Percentiles rank a stretch among this genome's conserved stretches.
Conservation (phyloP, 2,329 filamentous ascomycete species). For the Didymella pinodella region DNA sequence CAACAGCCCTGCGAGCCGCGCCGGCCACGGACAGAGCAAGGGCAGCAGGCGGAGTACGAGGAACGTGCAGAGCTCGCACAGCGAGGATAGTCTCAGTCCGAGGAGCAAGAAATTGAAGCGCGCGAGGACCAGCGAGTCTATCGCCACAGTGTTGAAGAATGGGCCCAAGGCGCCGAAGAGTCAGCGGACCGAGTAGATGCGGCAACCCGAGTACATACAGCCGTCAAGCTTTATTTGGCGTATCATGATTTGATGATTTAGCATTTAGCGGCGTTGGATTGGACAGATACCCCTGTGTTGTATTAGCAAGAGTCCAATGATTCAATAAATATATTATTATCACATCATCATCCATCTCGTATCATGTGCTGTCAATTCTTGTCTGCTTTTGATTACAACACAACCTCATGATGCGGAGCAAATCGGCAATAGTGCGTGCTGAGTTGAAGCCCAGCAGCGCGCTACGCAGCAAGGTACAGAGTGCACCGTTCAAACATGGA, state of each 20-base stretch:
- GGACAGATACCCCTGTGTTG: not conserved
- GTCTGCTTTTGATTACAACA: too few relatives aligned
- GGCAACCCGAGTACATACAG: not conserved
- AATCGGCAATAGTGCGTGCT: too few relatives aligned
- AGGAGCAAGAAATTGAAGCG: slow-evolving; percentile 25
- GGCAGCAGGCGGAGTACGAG: not conserved
- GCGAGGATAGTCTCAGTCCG: slow-evolving; percentile 10
- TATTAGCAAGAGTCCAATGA: not conserved
- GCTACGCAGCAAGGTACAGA: too few relatives aligned
- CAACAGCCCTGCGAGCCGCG: slow-evolving; percentile 47
- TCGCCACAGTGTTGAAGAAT: slow-evolving; percentile 4
- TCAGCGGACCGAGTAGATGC: slow-evolving; percentile 9
- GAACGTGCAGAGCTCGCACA: slow-evolving; percentile 4
- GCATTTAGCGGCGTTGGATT: not conserved
- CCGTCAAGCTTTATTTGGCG: not conserved
- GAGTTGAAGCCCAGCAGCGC: too few relatives aligned
- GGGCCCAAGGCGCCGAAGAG: slow-evolving; percentile 10
- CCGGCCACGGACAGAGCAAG: not conserved
- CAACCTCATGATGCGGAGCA: too few relatives aligned
- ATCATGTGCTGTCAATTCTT: too few relatives aligned
- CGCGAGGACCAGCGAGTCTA: slow-evolving; percentile 21
- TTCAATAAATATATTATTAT: not conserved
- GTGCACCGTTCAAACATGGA: too few relatives aligned
- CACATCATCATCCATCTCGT: too few relatives aligned
- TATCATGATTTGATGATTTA: not conserved